Percentiles rank a stretch among this genome's conserved stretches.
phyloP scores from a whole-genome alignment of 1,284 basidiomycete species.

The Rhodotorula sp. region DNA sequence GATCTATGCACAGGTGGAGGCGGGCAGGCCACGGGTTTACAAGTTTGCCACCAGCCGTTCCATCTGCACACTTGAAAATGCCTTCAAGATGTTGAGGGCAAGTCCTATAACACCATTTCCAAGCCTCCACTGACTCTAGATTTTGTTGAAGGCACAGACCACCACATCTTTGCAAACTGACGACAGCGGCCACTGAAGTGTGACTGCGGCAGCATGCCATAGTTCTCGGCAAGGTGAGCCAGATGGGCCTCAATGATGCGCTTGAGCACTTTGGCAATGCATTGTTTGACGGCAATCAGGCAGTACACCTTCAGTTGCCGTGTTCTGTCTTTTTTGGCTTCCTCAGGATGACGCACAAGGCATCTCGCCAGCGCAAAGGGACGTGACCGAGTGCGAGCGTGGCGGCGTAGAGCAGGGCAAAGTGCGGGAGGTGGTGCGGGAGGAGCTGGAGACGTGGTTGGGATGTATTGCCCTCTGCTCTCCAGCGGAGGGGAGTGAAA shows the following conservation, averaged over 20 bases:
- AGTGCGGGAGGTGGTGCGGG: too few relatives aligned
- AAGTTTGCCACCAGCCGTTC: neutral
- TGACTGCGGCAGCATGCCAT: neutral
- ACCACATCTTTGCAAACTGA: neutral
- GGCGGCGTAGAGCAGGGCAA: too few relatives aligned
- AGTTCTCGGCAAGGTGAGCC: neutral
- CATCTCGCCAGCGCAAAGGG: too few relatives aligned
- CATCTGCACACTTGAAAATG: neutral
- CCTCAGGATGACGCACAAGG: too few relatives aligned
- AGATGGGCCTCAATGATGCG: neutral
- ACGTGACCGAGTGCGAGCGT: too few relatives aligned
- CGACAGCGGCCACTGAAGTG: neutral
- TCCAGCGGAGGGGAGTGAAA: too few relatives aligned
- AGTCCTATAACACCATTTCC: neutral
- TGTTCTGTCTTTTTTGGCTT: too few relatives aligned
- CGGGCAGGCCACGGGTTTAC: neutral
- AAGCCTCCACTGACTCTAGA: neutral
- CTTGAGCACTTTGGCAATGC: neutral
- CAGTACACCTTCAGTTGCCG: too few relatives aligned
- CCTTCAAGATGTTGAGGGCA: neutral
- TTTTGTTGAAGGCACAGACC: neutral
- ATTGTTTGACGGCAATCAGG: neutral
- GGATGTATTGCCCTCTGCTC: too few relatives aligned
- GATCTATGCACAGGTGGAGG: neutral
- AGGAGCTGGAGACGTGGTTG: too few relatives aligned